Percentiles rank a stretch among this genome's conserved stretches.
Conservation (phyloP, 2,329 filamentous ascomycete genomes). For the Paracoccidioides brasiliensis region DNA sequence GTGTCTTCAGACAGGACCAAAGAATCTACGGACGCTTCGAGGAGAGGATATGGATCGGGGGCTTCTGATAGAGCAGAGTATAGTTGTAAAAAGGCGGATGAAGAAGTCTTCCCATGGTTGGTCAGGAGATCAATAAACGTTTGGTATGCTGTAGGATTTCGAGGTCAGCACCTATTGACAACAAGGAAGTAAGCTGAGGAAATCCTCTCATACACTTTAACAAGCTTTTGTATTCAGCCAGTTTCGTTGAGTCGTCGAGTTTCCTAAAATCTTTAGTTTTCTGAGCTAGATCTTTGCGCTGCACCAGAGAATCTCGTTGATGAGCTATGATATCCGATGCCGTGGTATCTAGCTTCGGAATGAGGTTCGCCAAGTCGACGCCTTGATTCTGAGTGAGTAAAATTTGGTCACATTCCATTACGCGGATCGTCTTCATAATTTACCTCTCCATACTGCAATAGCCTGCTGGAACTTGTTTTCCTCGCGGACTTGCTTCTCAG, state of each 20-base stretch:
- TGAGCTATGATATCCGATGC: constrained; percentile 91
- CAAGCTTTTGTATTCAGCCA: constrained; percentile 76
- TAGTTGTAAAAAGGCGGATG: constrained; percentile 80
- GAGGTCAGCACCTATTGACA: neutral
- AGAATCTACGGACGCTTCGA: constrained; percentile 92
- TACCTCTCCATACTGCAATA: constrained; percentile 93
- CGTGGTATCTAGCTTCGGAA: constrained; percentile 76
- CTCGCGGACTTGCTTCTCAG: constrained; percentile 35
- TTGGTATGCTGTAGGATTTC: constrained; percentile 60
- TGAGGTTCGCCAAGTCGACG: constrained; percentile 72
- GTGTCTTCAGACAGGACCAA: constrained; percentile 87
- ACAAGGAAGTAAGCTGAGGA: neutral
- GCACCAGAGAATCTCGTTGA: constrained; percentile 88
- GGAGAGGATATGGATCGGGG: constrained; percentile 87
- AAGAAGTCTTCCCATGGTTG: constrained; percentile 88
- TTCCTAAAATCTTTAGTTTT: constrained; percentile 98
- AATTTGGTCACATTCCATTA: neutral
- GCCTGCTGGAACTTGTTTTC: constrained; percentile 95
- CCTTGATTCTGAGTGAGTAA: constrained; percentile 37
- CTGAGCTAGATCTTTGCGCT: constrained; percentile 93
- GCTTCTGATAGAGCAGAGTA: constrained; percentile 92
- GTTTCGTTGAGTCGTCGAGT: constrained; percentile 74
- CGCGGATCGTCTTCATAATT: neutral
- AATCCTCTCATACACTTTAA: constrained; percentile 54
- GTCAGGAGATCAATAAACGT: constrained; percentile 93